Percentiles rank a stretch among this genome's conserved stretches.
These are phyloP conservation scores for Geum urbanum DNA, from an alignment of 306 rosid genomes.

Conservation along the genomic window DNA sequence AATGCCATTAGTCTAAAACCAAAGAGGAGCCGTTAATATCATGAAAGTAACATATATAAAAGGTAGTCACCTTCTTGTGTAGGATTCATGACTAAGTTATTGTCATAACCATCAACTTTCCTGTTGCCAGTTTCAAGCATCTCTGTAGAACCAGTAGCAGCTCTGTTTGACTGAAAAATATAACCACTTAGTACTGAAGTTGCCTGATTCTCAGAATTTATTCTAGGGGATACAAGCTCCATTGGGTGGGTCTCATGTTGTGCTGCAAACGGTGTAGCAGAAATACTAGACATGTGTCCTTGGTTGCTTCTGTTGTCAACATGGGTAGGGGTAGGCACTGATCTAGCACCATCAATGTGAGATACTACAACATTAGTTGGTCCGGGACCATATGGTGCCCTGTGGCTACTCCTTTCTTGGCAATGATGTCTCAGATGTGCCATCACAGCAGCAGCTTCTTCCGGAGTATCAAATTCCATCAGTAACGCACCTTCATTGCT, in stretches of 20 bases:
- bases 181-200: conserved; percentile 47
- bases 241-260: conserved; percentile 50
- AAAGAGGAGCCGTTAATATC: background rate
- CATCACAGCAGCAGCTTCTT: conserved; percentile 81
- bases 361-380: conserved; percentile 36
- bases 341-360: conserved; percentile 55
- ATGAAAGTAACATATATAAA: background rate
- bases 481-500: conserved; percentile 75
- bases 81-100: conserved; percentile 47
- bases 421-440: conserved; percentile 77
- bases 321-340: conserved; percentile 46
- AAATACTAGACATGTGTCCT: conserved; percentile 34
- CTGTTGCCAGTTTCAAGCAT: conserved; percentile 56
- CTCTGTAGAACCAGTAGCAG: conserved; percentile 55
- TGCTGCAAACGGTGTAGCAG: conserved; percentile 40
- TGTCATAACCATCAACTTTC: conserved; percentile 55
- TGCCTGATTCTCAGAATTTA: conserved; percentile 52
- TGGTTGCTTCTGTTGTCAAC: conserved; percentile 46
- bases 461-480: conserved; percentile 85
- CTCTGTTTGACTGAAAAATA: conserved; percentile 60
- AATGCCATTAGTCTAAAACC: conserved; percentile 10
- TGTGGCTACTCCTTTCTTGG: conserved; percentile 54
- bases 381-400: conserved; percentile 50
- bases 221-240: conserved; percentile 81
- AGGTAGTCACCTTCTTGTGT: conserved; percentile 64